Base-by-base conservation (phyloP, 257 asterid species). In the Fraxinus pennsylvanica region DNA sequence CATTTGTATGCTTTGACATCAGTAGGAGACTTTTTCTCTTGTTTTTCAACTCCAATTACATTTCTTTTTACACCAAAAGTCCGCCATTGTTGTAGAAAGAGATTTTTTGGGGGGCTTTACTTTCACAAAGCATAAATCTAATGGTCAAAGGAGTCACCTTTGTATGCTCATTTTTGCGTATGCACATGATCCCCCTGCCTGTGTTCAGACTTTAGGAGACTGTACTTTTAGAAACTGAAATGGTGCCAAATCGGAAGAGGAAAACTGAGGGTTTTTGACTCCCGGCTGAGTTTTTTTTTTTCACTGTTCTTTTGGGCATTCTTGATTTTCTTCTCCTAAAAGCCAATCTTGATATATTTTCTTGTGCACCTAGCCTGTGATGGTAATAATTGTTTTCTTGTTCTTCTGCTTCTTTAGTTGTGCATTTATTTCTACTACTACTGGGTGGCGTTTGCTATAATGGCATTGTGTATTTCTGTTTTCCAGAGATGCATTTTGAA, bases 401-500 rank as follows among this genome's bases (percentile, higher is more conserved):
- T 30, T 47, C 78, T 79, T 71, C 68, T 74, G 25, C 68, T 66
- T 35, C 70, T 80, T 72, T 74, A 5, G 59, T 52, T 76, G 45
- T 54, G 17, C 74, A 38, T 71, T 67, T 81, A 61, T 65, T 77
- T 73, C 59, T 63, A 8, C 9, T 13, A 36, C 33, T 69, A 47
- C 45, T 57, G 67, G 69, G 41, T 52, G 57, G n/a, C 70, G 78
- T 74, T 80, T 86, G 86, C 74, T 65, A 52, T 77, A 50, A 70
- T 78, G 72, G 9, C 43, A 38, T 73, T 75, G 74, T 78, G 57
- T 43, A n/a, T 21, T 72, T 32, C 68, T 79, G 74, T 54, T 78
- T 72, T 82, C 85, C 92, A 89, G 91, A 88, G 85, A 92, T 92
- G 96, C 91, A 85, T 70, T 84, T 84, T 77, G 94, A 91, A 84